phyloP scores from a whole-genome alignment of 2,329 filamentous ascomycete species.

The Lasiodiplodia theobromae region DNA sequence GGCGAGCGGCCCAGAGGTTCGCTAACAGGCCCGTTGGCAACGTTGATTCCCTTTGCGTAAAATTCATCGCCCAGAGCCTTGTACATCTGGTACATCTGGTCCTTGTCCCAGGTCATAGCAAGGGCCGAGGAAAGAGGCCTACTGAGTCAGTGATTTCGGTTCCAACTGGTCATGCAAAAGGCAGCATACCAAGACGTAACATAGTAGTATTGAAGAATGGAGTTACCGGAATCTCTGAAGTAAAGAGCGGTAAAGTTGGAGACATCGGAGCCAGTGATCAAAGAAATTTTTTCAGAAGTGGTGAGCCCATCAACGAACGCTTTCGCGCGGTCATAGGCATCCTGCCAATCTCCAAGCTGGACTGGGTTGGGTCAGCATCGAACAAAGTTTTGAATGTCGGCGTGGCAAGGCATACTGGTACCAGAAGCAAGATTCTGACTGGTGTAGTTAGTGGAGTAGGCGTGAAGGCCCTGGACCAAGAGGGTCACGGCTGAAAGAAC shows the following conservation, averaged over 20 bases:
- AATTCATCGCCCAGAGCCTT: constrained; percentile 27
- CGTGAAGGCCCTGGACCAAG: constrained; percentile 19
- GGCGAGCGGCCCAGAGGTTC: constrained; percentile 27
- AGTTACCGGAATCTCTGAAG: constrained; percentile 28
- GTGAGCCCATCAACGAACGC: constrained; percentile 26
- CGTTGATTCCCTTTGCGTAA: constrained; percentile 26
- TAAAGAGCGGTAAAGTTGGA: constrained; percentile 29
- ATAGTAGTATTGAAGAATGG: constrained; percentile 27
- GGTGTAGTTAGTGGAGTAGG: constrained; percentile 27
- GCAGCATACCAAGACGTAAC: constrained; percentile 16
- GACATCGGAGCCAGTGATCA: constrained; percentile 25
- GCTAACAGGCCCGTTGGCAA: constrained; percentile 27
- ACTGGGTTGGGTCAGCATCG: background rate
- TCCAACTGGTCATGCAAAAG: no score
- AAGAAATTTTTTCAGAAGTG: constrained; percentile 18
- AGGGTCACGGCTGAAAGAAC: constrained; percentile 15
- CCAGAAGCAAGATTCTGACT: constrained; percentile 22
- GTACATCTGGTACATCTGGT: constrained; percentile 21
- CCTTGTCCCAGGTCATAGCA: constrained; percentile 29
- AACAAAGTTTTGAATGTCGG: background rate
- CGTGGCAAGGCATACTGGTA: background rate
- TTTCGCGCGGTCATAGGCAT: constrained; percentile 21
- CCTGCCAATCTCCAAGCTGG: constrained; percentile 29
- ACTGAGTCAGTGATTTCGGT: background rate
- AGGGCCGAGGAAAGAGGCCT: constrained; percentile 25